Base-by-base conservation (phyloP, 108 stramenopile species). In the Cyclotella sp. region DNA sequence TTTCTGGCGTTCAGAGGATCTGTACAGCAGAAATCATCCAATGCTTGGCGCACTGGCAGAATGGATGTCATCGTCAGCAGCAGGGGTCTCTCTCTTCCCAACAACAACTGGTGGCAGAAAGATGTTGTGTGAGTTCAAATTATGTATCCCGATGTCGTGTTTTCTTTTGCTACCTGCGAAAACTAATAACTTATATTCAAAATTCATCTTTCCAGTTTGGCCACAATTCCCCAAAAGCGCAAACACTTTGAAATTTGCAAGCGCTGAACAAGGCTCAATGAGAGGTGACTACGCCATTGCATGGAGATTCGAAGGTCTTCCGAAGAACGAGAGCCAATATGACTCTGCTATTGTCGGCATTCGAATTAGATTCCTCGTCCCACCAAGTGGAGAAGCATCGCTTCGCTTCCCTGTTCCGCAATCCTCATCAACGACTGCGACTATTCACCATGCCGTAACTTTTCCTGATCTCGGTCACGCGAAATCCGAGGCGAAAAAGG, bases 31-130 rank as follows among this genome's bases (percentile, higher is more conserved):
- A 41, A 87, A 87, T 57, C 86, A 87, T 46, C 83, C 86, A 0
- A 87, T 87, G 86, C 63, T 87, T 26, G 79, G 86, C 29, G 83
- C 75, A 41, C 16, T 82, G 6, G 85, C 78, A 34, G 82, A 75
- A 18, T 86, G 85, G 85, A 78, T 83, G 77, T 29, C 74, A 16
- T 40, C 78, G 18, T 69, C 74, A 12, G 76, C 72, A 54, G 84
- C 76, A 39, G 84, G 84, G 3, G 81, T 85, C 16, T 64, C 70
- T 46, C 46, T 68, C 8, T 53, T 42, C 44, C 78, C 78, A 0
- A 79, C 64, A 14, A 79, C 78, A 14, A 58, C 46, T 24, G 78
- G 78, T n/a, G 78, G 78, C 9, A 58, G 72, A 39, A 65, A 66
- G 41, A 60, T 61, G 46, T 68, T 79, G 41, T 79, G 61, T 63